These are phyloP conservation scores for Xanthoconium purpureum DNA, from an alignment of 768 basidiomycete genomes.

Conservation along the genomic window DNA sequence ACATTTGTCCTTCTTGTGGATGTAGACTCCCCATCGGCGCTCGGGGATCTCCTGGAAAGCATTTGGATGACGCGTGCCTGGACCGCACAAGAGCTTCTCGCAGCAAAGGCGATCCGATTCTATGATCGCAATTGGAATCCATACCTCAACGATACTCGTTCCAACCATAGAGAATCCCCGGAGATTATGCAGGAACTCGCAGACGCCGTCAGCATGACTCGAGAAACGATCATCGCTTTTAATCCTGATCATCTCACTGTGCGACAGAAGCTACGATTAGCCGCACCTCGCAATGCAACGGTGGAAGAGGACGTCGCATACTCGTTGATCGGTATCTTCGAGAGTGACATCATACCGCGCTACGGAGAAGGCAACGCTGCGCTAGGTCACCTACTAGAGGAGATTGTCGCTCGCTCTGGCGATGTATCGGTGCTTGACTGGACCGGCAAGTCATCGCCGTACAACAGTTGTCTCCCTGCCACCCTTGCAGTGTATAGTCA, in stretches of 20 bases:
- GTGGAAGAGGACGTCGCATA: slow-evolving; percentile 9
- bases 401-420: slow-evolving; percentile 7
- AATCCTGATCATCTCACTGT: slow-evolving; percentile 3
- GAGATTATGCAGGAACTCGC: slow-evolving; percentile 9
- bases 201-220: slow-evolving; percentile 3
- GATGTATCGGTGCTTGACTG: slow-evolving; percentile 11
- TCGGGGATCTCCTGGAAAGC: background rate
- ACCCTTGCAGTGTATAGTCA: background rate
- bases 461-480: slow-evolving; percentile 14
- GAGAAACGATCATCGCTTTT: background rate
- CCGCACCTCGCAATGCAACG: slow-evolving; percentile 7
- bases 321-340: slow-evolving; percentile 10
- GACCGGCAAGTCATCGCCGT: slow-evolving; percentile 7
- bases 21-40: too few species aligned
- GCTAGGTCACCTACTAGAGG: slow-evolving; percentile 12
- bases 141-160: background rate
- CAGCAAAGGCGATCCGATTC: background rate
- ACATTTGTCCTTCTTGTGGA: too few species aligned
- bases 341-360: background rate
- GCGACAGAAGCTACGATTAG: slow-evolving; percentile 9
- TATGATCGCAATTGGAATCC: background rate
- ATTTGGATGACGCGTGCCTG: background rate
- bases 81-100: background rate
- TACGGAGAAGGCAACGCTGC: slow-evolving; percentile 7
- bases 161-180: background rate